Base-by-base conservation (phyloP, 805 yeast species). In the Myxozyma sirexii region DNA sequence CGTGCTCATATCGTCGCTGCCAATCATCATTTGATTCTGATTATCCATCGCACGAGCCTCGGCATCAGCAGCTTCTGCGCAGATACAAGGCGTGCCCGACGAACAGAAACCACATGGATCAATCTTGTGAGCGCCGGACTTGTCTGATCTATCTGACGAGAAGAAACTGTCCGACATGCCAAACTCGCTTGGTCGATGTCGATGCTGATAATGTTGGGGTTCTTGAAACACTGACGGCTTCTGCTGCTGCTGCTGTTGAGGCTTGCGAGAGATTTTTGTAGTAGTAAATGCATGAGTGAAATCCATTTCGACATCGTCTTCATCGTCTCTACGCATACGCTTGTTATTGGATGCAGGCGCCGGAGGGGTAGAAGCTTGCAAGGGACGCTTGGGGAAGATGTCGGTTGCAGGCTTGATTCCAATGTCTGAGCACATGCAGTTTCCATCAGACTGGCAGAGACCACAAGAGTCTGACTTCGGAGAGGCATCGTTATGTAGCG, bases 101-200 rank as follows among this genome's bases (percentile, higher is more conserved):
- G 96, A 84, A 70, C 98, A 93, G 73, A 93, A 92, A 0, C 98
- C 98, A 74, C 98, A 93, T 59, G 87, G 84, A 65, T 88, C 96
- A 60, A 79, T 63, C 37, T 54, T 53, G 90, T 85, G 72, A 3
- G 84, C 84, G 72, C 86, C 90, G 49, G 79, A 74, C 64, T 84
- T 88, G 59, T 71, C 44, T 8, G 37, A n/a, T 41, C 58, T 21
- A 4, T 41, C 53, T 6, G 57, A 17, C 6, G 59, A 52, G 39
- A 35, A 37, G 13, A 38, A 39, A 24, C 23, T 42, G 19, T 52
- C 56, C 21, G 50, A 27, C 15, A 41, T 37, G 26, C 50, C 39
- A 53, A 12, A 48, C 19, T 46, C 39, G 17, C 27, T 19, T 19
- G 38, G 39, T 19, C 44, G 53, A 38, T 57, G 57, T 26, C 17